Evolutionary conservation across 1,284 basidiomycete species (phyloP).

Genomic region (Cutaneotrichosporon cyanovorans): DNA sequence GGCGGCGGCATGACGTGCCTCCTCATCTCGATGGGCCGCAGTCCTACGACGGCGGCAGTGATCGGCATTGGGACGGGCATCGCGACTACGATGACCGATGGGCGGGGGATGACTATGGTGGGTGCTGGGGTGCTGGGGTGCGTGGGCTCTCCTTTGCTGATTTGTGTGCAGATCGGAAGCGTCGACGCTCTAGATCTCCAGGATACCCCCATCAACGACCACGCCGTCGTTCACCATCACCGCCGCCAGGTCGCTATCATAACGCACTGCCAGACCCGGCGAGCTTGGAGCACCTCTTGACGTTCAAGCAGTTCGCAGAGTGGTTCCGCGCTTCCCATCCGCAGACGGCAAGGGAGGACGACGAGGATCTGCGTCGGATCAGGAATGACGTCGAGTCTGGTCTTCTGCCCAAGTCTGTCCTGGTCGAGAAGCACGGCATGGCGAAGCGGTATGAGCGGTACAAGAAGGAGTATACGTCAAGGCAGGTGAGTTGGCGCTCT

Average conservation of each 20-base stretch:
- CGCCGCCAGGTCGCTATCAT: slow-evolving; percentile 13
- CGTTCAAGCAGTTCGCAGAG: slow-evolving; percentile 76
- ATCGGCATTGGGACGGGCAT: slow-evolving; percentile 5
- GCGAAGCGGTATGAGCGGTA: slow-evolving; percentile 73
- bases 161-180: slow-evolving; percentile 55
- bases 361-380: slow-evolving; percentile 32
- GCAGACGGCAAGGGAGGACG: slow-evolving; percentile 53
- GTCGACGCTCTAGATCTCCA: slow-evolving; percentile 77
- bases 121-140: background rate
- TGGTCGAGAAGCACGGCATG: slow-evolving; percentile 59
- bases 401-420: slow-evolving; percentile 36
- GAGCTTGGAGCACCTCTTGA: slow-evolving; percentile 69
- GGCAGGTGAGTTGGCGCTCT: slow-evolving; percentile 61
- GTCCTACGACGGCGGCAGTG: slow-evolving; percentile 1
- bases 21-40: slow-evolving; percentile 10
- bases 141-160: too few relatives aligned
- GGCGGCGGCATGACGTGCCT: slow-evolving; percentile 7
- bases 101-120: slow-evolving; percentile 34
- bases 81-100: slow-evolving; percentile 22
- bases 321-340: slow-evolving; percentile 80
- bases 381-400: slow-evolving; percentile 23
- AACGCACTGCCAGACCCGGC: slow-evolving; percentile 57
- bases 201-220: slow-evolving; percentile 51
- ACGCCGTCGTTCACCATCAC: slow-evolving; percentile 27
- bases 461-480: slow-evolving; percentile 74